These are phyloP conservation scores for Thelonectria rubi DNA, from an alignment of 2,329 filamentous ascomycete species.

Conservation along the genomic window DNA sequence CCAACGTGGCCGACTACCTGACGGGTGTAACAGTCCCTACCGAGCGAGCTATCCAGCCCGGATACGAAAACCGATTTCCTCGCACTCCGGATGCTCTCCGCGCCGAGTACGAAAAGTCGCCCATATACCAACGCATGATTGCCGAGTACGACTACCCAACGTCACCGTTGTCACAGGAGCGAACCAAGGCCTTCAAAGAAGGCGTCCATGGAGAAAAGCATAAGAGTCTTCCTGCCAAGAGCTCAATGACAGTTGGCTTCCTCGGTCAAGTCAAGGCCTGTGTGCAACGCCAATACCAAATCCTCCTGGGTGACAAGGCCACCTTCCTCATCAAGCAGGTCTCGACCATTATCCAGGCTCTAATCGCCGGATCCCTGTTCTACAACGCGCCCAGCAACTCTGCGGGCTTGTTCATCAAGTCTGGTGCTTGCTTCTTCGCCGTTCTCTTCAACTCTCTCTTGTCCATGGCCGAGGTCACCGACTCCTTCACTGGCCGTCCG, in stretches of 20 bases:
- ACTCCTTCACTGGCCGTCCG: conserved; percentile 68
- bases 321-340: conserved; percentile 71
- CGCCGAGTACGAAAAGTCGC: conserved; percentile 60
- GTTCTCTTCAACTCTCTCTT: conserved; percentile 70
- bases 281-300: conserved; percentile 69
- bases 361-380: conserved; percentile 73
- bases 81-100: conserved; percentile 56
- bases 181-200: conserved; percentile 63
- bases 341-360: conserved; percentile 64
- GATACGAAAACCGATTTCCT: conserved; percentile 53
- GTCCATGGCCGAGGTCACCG: conserved; percentile 72
- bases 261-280: conserved; percentile 64
- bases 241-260: conserved; percentile 66
- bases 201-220: conserved; percentile 64
- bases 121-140: conserved; percentile 60
- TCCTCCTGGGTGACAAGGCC: conserved; percentile 70
- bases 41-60: conserved; percentile 68
- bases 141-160: conserved; percentile 66
- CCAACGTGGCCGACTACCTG: conserved; percentile 72
- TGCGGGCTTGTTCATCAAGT: conserved; percentile 69
- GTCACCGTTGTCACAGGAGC: conserved; percentile 56
- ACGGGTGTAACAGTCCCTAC: conserved; percentile 73
- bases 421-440: conserved; percentile 71
- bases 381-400: conserved; percentile 69
- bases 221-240: conserved; percentile 60